Evolutionary conservation across 2,329 filamentous ascomycete species (phyloP).

Genomic region (Trichoderma harzianum): DNA sequence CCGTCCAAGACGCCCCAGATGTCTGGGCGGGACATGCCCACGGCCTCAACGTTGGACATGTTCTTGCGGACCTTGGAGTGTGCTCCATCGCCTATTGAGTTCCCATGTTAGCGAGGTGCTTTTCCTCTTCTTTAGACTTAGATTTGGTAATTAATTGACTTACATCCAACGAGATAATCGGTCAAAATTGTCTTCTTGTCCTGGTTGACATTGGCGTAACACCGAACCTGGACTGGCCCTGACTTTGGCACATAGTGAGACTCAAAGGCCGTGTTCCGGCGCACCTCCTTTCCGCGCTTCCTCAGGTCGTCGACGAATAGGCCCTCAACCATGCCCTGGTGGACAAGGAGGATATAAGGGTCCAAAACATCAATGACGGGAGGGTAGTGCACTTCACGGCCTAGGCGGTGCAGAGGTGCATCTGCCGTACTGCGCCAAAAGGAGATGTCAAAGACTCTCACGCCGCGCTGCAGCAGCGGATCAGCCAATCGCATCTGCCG

Average conservation of each 20-base stretch:
- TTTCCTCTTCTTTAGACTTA: background rate
- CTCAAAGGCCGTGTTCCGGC: constrained; percentile 61
- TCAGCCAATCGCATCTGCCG: constrained; percentile 72
- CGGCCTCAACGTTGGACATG: constrained; percentile 55
- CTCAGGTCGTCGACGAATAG: constrained; percentile 67
- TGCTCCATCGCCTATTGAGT: constrained; percentile 58
- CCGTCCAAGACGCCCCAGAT: constrained; percentile 51
- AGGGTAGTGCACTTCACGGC: constrained; percentile 67
- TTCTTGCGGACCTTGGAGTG: constrained; percentile 66
- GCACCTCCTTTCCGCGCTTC: constrained; percentile 60
- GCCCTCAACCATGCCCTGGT: constrained; percentile 74
- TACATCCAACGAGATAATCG: constrained; percentile 66
- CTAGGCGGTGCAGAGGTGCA: constrained; percentile 55
- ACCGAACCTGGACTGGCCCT: constrained; percentile 48
- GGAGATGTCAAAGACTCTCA: constrained; percentile 69
- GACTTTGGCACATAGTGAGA: constrained; percentile 47
- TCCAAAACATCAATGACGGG: constrained; percentile 55
- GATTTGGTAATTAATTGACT: constrained; percentile 24
- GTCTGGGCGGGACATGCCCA: constrained; percentile 50
- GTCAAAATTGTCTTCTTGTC: constrained; percentile 51
- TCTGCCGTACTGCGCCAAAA: constrained; percentile 62
- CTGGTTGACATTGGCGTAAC: constrained; percentile 49
- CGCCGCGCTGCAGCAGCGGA: constrained; percentile 61
- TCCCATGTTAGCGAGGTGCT: background rate
- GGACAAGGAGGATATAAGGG: constrained; percentile 57